Percentiles rank a stretch among this genome's conserved stretches.
Evolutionary conservation across 1,284 basidiomycete genomes (phyloP).

Genomic region (Boletellus dicymbophilus): DNA sequence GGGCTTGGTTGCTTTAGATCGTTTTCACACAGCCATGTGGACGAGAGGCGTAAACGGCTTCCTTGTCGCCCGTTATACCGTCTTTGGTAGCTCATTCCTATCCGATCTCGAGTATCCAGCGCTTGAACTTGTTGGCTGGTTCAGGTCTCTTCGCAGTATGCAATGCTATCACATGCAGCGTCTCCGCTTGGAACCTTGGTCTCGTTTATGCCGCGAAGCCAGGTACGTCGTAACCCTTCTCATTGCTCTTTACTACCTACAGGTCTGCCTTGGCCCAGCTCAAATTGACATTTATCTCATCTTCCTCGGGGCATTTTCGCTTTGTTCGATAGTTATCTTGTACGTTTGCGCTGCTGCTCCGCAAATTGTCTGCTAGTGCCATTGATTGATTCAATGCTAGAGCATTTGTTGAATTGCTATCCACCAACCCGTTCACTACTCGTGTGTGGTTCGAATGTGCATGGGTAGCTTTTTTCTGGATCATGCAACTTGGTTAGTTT

Average conservation of each 20-base stretch:
- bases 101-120: neutral
- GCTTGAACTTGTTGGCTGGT: slow-evolving; percentile 16
- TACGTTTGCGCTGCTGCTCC: slow-evolving; percentile 38
- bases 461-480: slow-evolving; percentile 61
- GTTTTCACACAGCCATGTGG: slow-evolving; percentile 32
- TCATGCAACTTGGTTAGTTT: slow-evolving; percentile 61
- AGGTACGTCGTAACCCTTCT: slow-evolving; percentile 32
- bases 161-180: slow-evolving; percentile 64
- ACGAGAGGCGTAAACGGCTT: slow-evolving; percentile 29
- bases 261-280: slow-evolving; percentile 37
- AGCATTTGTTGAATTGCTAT: slow-evolving; percentile 60
- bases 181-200: slow-evolving; percentile 70
- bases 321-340: slow-evolving; percentile 62
- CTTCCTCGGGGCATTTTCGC: slow-evolving; percentile 58
- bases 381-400: slow-evolving; percentile 37
- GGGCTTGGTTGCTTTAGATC: slow-evolving; percentile 24
- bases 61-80: slow-evolving; percentile 45
- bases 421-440: slow-evolving; percentile 50
- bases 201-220: slow-evolving; percentile 40
- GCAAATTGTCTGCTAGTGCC: neutral
- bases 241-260: too few species aligned
- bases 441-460: slow-evolving; percentile 71
- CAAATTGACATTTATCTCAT: slow-evolving; percentile 62
- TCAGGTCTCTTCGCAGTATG: slow-evolving; percentile 63
- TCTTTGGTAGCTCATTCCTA: slow-evolving; percentile 44